Evolutionary conservation across 371 early-diverging fungal genomes (phyloP).

Genomic region (Mortierella sp.): DNA sequence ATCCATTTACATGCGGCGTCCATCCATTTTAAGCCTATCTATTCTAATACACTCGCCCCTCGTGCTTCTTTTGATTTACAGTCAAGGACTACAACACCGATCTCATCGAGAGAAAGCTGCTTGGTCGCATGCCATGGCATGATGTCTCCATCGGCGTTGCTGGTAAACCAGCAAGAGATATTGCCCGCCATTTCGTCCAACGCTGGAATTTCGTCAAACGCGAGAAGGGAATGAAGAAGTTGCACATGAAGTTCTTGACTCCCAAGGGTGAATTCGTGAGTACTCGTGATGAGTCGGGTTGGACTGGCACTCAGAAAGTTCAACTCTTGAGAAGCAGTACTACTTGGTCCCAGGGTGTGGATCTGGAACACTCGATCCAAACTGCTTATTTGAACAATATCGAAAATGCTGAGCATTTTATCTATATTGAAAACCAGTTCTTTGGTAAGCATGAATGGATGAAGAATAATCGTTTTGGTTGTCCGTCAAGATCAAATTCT

Average conservation of each 20-base stretch:
- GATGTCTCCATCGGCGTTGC: constrained; percentile 77
- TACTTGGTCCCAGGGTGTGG: constrained; percentile 76
- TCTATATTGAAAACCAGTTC: constrained; percentile 98
- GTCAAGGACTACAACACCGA: constrained; percentile 45
- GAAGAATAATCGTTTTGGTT: neutral
- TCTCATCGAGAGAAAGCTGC: constrained; percentile 43
- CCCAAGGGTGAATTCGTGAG: constrained; percentile 87
- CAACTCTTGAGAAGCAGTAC: constrained; percentile 81
- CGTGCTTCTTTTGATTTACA: neutral
- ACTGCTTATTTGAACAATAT: constrained; percentile 88
- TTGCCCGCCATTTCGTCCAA: constrained; percentile 91
- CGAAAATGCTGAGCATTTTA: constrained; percentile 80
- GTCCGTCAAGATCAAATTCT: neutral
- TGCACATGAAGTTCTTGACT: constrained; percentile 76
- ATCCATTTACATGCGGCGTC: neutral
- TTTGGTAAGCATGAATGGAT: constrained; percentile 72
- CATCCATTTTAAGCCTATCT: neutral
- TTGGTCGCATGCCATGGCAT: constrained; percentile 96
- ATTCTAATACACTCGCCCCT: neutral
- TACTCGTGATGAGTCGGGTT: constrained; percentile 75
- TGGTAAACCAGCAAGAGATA: constrained; percentile 81
- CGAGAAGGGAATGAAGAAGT: constrained; percentile 73
- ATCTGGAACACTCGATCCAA: constrained; percentile 83
- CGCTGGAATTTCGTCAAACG: constrained; percentile 92
- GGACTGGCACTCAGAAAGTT: constrained; percentile 72